Evolutionary conservation across 495 filamentous ascomycete species (phyloP).

Genomic region (Podospora australis): DNA sequence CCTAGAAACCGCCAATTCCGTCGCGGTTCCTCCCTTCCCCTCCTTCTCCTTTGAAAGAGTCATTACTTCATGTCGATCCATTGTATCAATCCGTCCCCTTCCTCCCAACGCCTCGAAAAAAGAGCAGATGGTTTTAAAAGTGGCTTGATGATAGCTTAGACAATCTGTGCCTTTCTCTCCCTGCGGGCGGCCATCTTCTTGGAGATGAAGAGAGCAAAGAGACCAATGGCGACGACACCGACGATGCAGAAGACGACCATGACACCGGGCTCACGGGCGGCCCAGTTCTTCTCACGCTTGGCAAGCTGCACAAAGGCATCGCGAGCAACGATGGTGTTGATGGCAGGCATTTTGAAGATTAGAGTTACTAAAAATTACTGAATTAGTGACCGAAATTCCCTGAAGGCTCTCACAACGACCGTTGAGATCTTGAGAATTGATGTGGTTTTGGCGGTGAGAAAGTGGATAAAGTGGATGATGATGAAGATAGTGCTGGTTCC

Average conservation of each 20-base stretch:
- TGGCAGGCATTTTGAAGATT: slow-evolving; percentile 38
- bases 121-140: neutral
- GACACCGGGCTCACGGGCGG: slow-evolving; percentile 45
- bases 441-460: neutral
- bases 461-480: neutral
- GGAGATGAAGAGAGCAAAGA: slow-evolving; percentile 41
- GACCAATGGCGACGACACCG: slow-evolving; percentile 43
- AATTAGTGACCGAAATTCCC: slow-evolving; percentile 7
- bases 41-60: slow-evolving; percentile 4
- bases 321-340: slow-evolving; percentile 44
- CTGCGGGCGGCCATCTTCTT: slow-evolving; percentile 35
- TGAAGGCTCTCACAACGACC: too few species aligned
- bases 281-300: slow-evolving; percentile 49
- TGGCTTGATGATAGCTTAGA: slow-evolving; percentile 9
- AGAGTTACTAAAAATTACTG: neutral
- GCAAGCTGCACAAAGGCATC: slow-evolving; percentile 37
- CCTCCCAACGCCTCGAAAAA: neutral
- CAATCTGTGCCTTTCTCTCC: slow-evolving; percentile 23
- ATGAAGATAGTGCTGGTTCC: neutral
- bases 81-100: neutral
- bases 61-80: slow-evolving; percentile 14
- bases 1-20: neutral
- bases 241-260: slow-evolving; percentile 55
- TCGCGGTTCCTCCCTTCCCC: slow-evolving; percentile 4
- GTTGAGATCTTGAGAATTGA: neutral